Percentiles rank a stretch among this genome's conserved stretches.
Conservation (phyloP, 352 stramenopile genomes). For the Elongisporangium undulatum region DNA sequence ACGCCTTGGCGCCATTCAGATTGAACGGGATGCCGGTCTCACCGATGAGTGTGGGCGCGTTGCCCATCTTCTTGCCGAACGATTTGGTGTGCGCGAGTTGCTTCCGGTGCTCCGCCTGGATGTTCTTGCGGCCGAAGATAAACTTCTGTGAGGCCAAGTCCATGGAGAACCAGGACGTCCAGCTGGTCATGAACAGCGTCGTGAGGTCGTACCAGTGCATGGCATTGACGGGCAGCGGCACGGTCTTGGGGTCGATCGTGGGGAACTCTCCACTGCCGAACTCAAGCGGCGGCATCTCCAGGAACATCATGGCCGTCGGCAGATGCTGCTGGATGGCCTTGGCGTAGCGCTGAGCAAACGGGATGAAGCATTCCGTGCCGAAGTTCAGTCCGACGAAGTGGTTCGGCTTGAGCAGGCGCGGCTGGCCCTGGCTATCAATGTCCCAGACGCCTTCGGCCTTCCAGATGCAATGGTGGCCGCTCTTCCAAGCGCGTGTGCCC, state of each 20-base stretch:
- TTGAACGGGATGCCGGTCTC: constrained; percentile 74
- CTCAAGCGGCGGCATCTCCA: constrained; percentile 23
- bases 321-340: constrained; percentile 16
- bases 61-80: constrained; percentile 23
- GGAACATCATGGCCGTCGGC: constrained; percentile 25
- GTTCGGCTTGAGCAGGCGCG: constrained; percentile 17
- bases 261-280: constrained; percentile 16
- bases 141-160: constrained; percentile 17
- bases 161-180: constrained; percentile 22
- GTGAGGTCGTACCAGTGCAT: constrained; percentile 57
- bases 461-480: constrained; percentile 25
- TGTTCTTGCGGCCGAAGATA: constrained; percentile 13
- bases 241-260: constrained; percentile 2
- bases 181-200: constrained; percentile 34
- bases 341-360: constrained; percentile 18
- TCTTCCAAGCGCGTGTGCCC: constrained; percentile 23
- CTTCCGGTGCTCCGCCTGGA: constrained; percentile 10
- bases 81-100: constrained; percentile 8
- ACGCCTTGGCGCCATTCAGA: constrained; percentile 40
- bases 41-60: constrained; percentile 58
- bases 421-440: constrained; percentile 9
- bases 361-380: constrained; percentile 27
- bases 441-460: constrained; percentile 23
- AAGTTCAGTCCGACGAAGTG: constrained; percentile 26
- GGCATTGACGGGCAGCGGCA: constrained; percentile 18